Conservation (phyloP, 1,139 yeast species). For the Waltiozyma sp. region DNA sequence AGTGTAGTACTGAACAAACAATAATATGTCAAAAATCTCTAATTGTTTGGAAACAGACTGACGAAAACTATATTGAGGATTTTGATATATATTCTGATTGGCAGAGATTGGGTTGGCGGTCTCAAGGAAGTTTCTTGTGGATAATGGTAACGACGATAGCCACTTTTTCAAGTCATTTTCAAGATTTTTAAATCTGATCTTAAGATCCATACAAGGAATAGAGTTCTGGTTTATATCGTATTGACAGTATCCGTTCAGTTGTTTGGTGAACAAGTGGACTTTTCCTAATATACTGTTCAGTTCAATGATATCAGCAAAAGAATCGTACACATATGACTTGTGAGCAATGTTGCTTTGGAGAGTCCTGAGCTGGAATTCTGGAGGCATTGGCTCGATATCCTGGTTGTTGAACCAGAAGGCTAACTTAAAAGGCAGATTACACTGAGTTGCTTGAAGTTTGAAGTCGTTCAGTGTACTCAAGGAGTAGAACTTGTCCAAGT, state of each 20-base stretch:
- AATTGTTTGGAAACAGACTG: not conserved
- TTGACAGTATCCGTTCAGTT: constrained; percentile 3
- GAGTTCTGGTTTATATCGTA: not conserved
- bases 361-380: not conserved
- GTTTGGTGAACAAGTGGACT: constrained; percentile 12
- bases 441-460: not conserved
- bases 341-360: not conserved
- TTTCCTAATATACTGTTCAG: constrained; percentile 13
- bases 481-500: constrained; percentile 14
- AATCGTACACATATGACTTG: constrained; percentile 7
- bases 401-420: not conserved
- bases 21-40: constrained; percentile 10
- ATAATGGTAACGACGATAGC: constrained; percentile 10
- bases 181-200: constrained; percentile 9
- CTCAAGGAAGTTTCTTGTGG: constrained; percentile 8
- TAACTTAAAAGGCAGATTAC: not conserved
- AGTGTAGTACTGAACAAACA: constrained; percentile 22
- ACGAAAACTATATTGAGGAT: not conserved
- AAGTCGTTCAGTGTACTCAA: not conserved
- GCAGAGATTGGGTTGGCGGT: constrained; percentile 5
- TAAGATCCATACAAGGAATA: constrained; percentile 3
- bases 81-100: not conserved
- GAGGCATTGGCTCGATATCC: not conserved
- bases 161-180: constrained; percentile 11
- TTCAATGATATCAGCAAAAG: constrained; percentile 13